Percentiles rank a stretch among this genome's conserved stretches.
Conservation (phyloP, 2,329 filamentous ascomycete genomes). For the Aspergillus glaucus region DNA sequence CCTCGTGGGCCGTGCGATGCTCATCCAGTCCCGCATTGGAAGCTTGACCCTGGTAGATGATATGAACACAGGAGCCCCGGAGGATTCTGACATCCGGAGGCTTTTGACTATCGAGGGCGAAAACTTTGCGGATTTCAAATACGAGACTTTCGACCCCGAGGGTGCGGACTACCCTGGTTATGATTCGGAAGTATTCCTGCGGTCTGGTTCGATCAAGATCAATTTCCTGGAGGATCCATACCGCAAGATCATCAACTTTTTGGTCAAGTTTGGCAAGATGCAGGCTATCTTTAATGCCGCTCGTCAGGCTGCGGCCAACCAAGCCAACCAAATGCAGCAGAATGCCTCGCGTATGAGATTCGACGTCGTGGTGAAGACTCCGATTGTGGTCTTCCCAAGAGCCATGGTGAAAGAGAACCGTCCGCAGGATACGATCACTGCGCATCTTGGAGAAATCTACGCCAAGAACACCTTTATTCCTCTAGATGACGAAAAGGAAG, state of each 20-base stretch:
- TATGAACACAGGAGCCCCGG: conserved; percentile 80
- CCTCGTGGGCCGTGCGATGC: conserved; percentile 77
- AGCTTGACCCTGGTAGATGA: conserved; percentile 88
- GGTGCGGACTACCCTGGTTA: conserved; percentile 83
- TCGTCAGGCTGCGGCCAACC: conserved; percentile 84
- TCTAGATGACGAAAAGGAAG: conserved; percentile 63
- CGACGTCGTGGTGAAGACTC: conserved; percentile 86
- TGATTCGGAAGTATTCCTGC: conserved; percentile 82
- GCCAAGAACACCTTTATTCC: conserved; percentile 88
- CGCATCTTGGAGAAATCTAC: conserved; percentile 95
- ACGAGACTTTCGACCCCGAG: conserved; percentile 83
- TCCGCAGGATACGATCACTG: conserved; percentile 76
- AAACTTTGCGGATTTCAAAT: conserved; percentile 92
- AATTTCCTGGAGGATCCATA: conserved; percentile 98
- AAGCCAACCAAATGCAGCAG: conserved; percentile 89
- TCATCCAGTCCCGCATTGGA: conserved; percentile 77
- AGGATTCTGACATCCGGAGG: conserved; percentile 72
- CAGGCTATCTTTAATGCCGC: conserved; percentile 98
- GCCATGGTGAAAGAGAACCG: conserved; percentile 60
- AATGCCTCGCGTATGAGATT: conserved; percentile 87
- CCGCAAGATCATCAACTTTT: conserved; percentile 94
- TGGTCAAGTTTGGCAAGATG: conserved; percentile 99
- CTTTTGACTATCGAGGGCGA: conserved; percentile 93
- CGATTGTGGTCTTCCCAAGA: conserved; percentile 90
- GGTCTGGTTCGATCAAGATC: conserved; percentile 90